Evolutionary conservation across 2,329 filamentous ascomycete genomes (phyloP), one percentile per base, ranked within the genome.

Genomic region (Colletotrichum orbiculare): DNA sequence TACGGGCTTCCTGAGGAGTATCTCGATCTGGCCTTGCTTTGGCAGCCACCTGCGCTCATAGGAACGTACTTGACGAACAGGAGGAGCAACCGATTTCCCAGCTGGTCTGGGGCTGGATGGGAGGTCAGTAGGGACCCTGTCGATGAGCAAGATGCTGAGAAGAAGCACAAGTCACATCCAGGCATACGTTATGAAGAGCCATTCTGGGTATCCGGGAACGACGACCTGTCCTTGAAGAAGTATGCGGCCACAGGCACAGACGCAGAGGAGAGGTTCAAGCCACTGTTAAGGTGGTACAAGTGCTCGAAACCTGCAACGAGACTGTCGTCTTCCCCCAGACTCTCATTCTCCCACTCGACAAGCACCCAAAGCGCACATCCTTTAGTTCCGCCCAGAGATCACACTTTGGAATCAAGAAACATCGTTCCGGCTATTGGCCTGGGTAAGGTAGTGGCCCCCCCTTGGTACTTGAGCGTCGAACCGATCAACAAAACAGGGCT

Each of bases 121-220:
- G 7, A 46, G 2, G 43, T 46, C 15, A 33, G 15, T 5, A 9
- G 5, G 11, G 15, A 46, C 11, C 43, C n/a, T 46, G 15, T 3
- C 0, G 6, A 15, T 15, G 43, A 4, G 9, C 3, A 1, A 4
- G 13, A 46, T 6, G 7, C 7, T 0, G 7, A 5, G 15, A 46
- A 46, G 43, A 15, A 33, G 9, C 6, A 8, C 43, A 17, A 46
- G 0, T 2, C 43, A 2, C 43, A 17, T 6, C 6, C 43, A 15
- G 15, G 43, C 5, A 15, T 46, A 0, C 43, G 15, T 2, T 46
- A 2, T 0, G 43, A 46, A 4, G 15, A 46, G 1, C 43, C 15
- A 3, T 46, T 46, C 3, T 17, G 8, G n/a, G 43, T 46, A 4
- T 46, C 43, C 2, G 43, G 43, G 0, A 33, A 46, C 2, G 43